Evolutionary conservation across 306 rosid species (phyloP).

Genomic region (Inga oerstediana): DNA sequence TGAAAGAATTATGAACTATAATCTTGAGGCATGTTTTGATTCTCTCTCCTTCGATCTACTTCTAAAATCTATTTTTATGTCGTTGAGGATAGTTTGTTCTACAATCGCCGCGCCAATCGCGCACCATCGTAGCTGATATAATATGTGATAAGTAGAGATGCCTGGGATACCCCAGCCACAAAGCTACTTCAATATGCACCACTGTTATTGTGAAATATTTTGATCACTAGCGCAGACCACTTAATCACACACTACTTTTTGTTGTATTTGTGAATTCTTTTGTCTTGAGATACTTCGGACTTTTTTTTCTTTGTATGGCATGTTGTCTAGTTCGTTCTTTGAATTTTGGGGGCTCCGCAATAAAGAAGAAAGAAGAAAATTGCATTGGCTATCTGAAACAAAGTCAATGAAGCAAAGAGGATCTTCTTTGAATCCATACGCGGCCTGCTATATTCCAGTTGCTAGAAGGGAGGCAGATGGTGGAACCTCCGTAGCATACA

Average conservation of each 20-base stretch:
- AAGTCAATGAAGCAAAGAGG: slow-evolving; percentile 58
- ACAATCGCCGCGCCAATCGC: not conserved
- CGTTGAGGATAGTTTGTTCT: not conserved
- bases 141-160: not conserved
- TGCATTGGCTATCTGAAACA: slow-evolving; percentile 27
- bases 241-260: slow-evolving; percentile 1
- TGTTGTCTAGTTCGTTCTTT: slow-evolving; percentile 31
- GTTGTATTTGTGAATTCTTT: not conserved
- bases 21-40: slow-evolving; percentile 1
- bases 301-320: not conserved
- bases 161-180: not conserved
- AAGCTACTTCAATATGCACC: slow-evolving; percentile 6
- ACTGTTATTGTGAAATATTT: not conserved
- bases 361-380: not conserved
- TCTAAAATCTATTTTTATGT: not conserved
- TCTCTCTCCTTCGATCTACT: slow-evolving; percentile 21
- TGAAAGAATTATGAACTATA: not conserved
- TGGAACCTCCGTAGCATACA: slow-evolving; percentile 36
- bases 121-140: not conserved
- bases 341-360: not conserved
- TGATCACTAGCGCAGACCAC: not conserved
- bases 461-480: slow-evolving; percentile 51
- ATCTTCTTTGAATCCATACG: slow-evolving; percentile 81
- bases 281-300: slow-evolving; percentile 5
- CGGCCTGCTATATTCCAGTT: slow-evolving; percentile 75